Conservation (phyloP, 805 yeast genomes). For the Teunomyces atbi region DNA sequence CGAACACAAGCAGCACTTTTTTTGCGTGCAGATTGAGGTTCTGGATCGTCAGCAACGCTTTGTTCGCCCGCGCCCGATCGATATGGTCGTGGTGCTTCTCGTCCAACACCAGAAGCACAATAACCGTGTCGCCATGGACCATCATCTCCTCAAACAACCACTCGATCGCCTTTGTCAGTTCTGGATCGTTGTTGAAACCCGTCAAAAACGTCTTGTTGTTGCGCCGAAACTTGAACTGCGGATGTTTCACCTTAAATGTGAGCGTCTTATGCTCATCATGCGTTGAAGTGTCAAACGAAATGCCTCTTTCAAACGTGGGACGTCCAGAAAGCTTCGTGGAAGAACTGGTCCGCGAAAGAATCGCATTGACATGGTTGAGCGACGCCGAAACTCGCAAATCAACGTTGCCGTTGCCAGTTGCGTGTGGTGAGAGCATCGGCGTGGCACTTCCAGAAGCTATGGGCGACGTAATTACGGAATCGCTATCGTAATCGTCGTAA, state of each 20-base stretch:
- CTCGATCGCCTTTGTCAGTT: conserved; percentile 39
- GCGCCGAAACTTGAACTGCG: conserved; percentile 42
- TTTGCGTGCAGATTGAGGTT: conserved; percentile 32
- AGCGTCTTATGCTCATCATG: conserved; percentile 33
- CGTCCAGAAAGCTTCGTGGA: conserved; percentile 1
- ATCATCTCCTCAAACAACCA: conserved; percentile 47
- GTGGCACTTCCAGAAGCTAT: conserved; percentile 15
- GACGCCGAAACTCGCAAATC: conserved; percentile 8
- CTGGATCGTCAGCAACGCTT: conserved; percentile 30
- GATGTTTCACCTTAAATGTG: conserved; percentile 42
- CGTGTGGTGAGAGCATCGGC: conserved; percentile 16
- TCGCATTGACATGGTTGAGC: conserved; percentile 6
- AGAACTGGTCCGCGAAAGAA: conserved; percentile 8
- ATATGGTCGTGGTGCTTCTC: conserved; percentile 28
- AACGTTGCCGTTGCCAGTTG: conserved; percentile 4
- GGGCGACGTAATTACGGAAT: conserved; percentile 18
- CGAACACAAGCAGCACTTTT: conserved; percentile 39
- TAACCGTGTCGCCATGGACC: conserved; percentile 42
- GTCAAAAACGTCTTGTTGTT: conserved; percentile 42
- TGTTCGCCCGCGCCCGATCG: conserved; percentile 29
- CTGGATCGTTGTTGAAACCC: conserved; percentile 38
- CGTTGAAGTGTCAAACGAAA: conserved; percentile 39
- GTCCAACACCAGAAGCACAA: conserved; percentile 41
- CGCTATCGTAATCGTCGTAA: conserved; percentile 43
- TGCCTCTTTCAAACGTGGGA: conserved; percentile 34